Base-by-base conservation (phyloP, 2,329 filamentous ascomycete species). In the Botryosphaeria dothidea region DNA sequence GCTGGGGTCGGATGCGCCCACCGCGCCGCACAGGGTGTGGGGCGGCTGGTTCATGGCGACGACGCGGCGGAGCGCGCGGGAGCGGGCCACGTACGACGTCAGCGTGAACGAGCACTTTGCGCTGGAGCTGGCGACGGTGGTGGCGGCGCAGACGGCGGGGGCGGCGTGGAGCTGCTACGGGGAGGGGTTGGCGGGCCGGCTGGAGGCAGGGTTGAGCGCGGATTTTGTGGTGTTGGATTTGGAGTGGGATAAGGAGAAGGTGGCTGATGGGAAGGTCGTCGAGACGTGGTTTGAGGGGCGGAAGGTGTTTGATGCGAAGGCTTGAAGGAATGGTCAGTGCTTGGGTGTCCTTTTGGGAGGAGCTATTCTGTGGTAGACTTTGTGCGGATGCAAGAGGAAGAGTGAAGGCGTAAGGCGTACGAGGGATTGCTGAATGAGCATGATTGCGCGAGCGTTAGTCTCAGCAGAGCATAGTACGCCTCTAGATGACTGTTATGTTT, bases 41-140 rank as follows among this genome's bases (percentile, higher is more conserved):
- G 79, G 78, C 2, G 89, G 89, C 66, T 68, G 88, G 5, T 88
- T 88, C 70, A 81, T 86, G 3, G 86, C 85, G 0, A 85, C 85
- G 1, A 89, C 85, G 21, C 77, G 87, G 43, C 80, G 79, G 46
- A 86, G 84, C 0, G 85, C 84, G 7, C 75, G 84, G 4, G 81
- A 87, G 67, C 82, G 81, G 0, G 74, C 62, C 1, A n/a, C n/a
- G n/a, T 68, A 73, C 29, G 72, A 78, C 38, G 75, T 75, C 4
- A 76, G 77, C 0, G 80, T 86, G 0, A 88, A 88, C 67, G 78
- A 78, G 3, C 75, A 85, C 25, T 87, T 85, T 70, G 81, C 80
- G 4, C 73, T 89, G 17, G 82, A 81, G 1, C 67, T 88, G 46
- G 82, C 79, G 45, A 82, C 87, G 69, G 83, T 85, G 0, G 74